These are phyloP conservation scores for Cryomyces antarcticus DNA, from an alignment of 495 filamentous ascomycete species.

Conservation along the genomic window DNA sequence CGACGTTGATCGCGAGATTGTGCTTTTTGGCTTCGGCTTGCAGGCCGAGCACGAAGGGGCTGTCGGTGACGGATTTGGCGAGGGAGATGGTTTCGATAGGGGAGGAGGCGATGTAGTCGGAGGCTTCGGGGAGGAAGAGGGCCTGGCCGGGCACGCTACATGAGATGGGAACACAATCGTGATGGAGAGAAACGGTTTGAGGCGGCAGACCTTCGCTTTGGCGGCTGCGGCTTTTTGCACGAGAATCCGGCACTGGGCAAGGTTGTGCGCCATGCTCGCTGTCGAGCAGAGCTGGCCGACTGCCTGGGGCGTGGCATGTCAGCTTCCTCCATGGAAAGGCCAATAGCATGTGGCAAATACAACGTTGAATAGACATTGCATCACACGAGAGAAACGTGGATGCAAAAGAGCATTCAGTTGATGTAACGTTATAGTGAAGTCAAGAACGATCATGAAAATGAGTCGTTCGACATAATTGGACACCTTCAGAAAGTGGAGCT, in stretches of 20 bases:
- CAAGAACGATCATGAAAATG: no score
- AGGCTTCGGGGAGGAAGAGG: conserved; percentile 82
- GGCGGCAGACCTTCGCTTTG: conserved; percentile 49
- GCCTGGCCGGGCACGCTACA: conserved; percentile 25
- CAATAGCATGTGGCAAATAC: no score
- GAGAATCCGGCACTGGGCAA: conserved; percentile 49
- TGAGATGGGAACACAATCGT: conserved; percentile 2
- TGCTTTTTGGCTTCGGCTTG: conserved; percentile 39
- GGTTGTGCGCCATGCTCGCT: conserved; percentile 56
- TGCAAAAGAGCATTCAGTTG: no score
- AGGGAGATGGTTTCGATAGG: conserved; percentile 45
- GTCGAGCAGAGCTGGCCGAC: conserved; percentile 79
- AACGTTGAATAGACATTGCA: no score
- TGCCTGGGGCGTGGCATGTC: conserved; percentile 29
- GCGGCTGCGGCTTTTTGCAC: conserved; percentile 50
- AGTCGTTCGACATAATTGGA: no score
- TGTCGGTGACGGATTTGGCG: conserved; percentile 32
- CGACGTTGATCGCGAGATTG: conserved; percentile 59
- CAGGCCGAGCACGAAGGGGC: conserved; percentile 52
- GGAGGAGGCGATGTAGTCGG: conserved; percentile 62
- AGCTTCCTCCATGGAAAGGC: no score
- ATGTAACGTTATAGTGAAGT: no score
- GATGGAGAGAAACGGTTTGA: background rate
- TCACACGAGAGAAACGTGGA: no score
- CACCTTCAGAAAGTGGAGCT: no score